Conservation (phyloP, 1,284 basidiomycete species). For the Grifola frondosa region DNA sequence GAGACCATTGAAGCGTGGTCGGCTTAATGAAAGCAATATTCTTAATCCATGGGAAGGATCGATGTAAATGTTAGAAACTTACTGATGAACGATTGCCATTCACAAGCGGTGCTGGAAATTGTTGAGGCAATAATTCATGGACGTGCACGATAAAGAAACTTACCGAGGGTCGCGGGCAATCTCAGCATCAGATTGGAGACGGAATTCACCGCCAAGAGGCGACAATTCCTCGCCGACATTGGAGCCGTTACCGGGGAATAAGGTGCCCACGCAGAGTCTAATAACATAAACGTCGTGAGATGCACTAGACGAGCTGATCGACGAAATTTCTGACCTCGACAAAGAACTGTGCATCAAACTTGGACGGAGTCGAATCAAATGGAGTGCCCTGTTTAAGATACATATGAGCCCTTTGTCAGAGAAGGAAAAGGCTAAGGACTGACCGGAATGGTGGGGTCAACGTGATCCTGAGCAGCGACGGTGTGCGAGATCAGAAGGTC, state of each 20-base stretch:
- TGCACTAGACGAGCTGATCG: background rate
- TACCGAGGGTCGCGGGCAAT: constrained; percentile 37
- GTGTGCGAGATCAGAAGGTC: constrained; percentile 39
- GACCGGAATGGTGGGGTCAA: constrained; percentile 34
- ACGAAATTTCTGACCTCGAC: constrained; percentile 29
- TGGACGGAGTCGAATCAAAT: constrained; percentile 40
- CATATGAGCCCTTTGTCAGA: background rate
- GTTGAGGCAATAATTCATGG: no score
- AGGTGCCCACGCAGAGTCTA: constrained; percentile 32
- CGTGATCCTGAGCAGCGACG: constrained; percentile 37
- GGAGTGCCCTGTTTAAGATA: constrained; percentile 29
- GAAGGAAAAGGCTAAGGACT: background rate
- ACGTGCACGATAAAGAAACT: no score
- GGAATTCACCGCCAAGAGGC: constrained; percentile 38
- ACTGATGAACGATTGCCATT: constrained; percentile 40
- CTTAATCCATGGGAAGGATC: constrained; percentile 1
- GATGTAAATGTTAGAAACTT: constrained; percentile 36
- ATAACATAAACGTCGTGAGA: no score
- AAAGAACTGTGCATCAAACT: constrained; percentile 42
- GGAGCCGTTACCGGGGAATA: constrained; percentile 35
- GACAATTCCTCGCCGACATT: constrained; percentile 37
- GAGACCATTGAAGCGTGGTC: constrained; percentile 31
- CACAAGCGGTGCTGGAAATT: constrained; percentile 27
- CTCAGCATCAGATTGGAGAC: constrained; percentile 39
- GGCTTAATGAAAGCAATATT: constrained; percentile 15